Evolutionary conservation across 768 basidiomycete genomes (phyloP).

Genomic region (Amanita jacksonii): DNA sequence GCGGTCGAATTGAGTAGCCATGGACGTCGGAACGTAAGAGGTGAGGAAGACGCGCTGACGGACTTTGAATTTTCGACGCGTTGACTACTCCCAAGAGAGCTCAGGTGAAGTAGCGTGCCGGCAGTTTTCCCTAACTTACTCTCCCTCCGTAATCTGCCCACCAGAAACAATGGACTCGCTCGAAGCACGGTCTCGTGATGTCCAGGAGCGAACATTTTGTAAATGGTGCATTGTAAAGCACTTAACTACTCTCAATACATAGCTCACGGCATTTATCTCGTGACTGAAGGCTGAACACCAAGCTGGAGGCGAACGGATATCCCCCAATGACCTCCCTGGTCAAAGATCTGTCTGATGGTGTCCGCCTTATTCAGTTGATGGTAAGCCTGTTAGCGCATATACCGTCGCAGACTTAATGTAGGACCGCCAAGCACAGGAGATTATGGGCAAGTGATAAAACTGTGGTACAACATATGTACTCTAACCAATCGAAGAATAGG

Average conservation of each 20-base stretch:
- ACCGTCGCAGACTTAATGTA: not conserved
- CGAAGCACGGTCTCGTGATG: conserved; percentile 52
- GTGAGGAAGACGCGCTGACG: conserved; percentile 31
- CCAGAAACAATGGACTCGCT: conserved; percentile 39
- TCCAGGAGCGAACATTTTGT: conserved; percentile 80
- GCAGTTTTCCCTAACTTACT: not conserved
- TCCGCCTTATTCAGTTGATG: conserved; percentile 91
- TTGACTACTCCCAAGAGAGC: not conserved
- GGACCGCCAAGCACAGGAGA: conserved; percentile 54
- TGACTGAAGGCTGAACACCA: conserved; percentile 80
- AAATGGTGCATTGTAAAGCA: conserved; percentile 54
- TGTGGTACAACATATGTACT: not conserved
- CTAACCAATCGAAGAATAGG: conserved; percentile 32
- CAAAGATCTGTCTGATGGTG: conserved; percentile 89
- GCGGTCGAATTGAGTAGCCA: conserved; percentile 78
- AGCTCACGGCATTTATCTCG: not conserved
- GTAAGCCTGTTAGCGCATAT: conserved; percentile 29
- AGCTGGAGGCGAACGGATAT: conserved; percentile 77
- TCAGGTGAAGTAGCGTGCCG: not conserved
- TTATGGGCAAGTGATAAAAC: conserved; percentile 67
- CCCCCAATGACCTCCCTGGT: conserved; percentile 86
- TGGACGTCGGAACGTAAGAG: conserved; percentile 8
- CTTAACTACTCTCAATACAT: conserved; percentile 3
- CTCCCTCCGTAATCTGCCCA: conserved; percentile 10
- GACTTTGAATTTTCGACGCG: conserved; percentile 26